Evolutionary conservation across 306 rosid species (phyloP).

Genomic region (Senna tora): DNA sequence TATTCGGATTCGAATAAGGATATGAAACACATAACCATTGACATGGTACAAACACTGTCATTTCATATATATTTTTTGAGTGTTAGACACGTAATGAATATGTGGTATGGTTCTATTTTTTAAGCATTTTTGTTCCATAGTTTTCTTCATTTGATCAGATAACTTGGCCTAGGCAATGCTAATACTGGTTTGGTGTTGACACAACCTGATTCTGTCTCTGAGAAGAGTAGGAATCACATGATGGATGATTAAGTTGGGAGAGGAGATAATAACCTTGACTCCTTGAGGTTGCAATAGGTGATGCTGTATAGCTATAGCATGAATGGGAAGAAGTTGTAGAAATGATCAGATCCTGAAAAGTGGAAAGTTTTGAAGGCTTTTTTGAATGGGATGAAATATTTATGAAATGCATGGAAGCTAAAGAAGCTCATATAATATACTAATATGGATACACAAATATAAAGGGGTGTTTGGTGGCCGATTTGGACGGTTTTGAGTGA

Average conservation of each 20-base stretch:
- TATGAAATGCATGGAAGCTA: no score
- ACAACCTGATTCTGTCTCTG: neutral
- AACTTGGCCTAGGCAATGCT: no score
- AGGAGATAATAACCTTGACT: no score
- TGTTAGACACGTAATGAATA: neutral
- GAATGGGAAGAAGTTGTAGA: neutral
- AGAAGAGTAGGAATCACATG: neutral
- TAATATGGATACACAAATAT: no score
- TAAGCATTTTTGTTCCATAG: neutral
- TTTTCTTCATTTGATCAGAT: slow-evolving; percentile 11
- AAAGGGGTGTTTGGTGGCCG: no score
- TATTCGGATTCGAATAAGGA: no score
- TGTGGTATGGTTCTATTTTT: neutral
- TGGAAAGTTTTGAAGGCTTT: neutral
- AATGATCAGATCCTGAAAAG: neutral
- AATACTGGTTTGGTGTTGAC: no score
- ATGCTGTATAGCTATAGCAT: neutral
- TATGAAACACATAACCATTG: no score
- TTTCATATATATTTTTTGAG: neutral
- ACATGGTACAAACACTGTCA: no score
- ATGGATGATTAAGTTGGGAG: no score
- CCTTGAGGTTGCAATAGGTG: neutral
- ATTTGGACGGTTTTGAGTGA: no score
- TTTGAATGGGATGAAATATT: neutral
- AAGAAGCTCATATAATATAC: no score